Percentiles rank a stretch among this genome's conserved stretches.
Evolutionary conservation across 306 rosid species (phyloP).

Genomic region (Clitoria ternatea): DNA sequence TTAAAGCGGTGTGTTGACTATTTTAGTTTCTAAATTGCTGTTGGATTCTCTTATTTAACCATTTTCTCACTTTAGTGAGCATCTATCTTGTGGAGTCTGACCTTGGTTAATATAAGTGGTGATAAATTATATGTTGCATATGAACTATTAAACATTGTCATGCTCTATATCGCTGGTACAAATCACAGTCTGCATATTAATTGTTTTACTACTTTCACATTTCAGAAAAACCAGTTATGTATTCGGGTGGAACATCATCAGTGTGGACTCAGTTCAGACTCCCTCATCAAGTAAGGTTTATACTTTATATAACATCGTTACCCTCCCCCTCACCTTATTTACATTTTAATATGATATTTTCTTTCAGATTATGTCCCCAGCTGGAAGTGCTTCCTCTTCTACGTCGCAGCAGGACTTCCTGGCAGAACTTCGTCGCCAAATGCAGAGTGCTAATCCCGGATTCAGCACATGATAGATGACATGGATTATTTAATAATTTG

Average conservation of each 20-base stretch:
- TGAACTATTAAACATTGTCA: background rate
- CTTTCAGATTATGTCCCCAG: slow-evolving; percentile 39
- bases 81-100: background rate
- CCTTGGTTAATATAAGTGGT: background rate
- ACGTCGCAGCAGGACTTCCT: slow-evolving; percentile 55
- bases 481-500: slow-evolving; percentile 9
- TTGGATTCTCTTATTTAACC: background rate
- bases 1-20: background rate
- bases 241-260: slow-evolving; percentile 50
- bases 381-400: slow-evolving; percentile 33
- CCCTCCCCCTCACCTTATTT: background rate
- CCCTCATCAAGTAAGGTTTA: slow-evolving; percentile 73
- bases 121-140: background rate
- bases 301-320: background rate
- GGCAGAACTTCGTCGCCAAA: slow-evolving; percentile 56
- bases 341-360: background rate
- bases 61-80: slow-evolving; percentile 11
- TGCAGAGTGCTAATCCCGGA: slow-evolving; percentile 29
- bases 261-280: slow-evolving; percentile 55
- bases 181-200: background rate
- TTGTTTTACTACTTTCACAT: slow-evolving; percentile 1
- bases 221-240: slow-evolving; percentile 69
- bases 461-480: slow-evolving; percentile 35
- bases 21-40: slow-evolving; percentile 9
- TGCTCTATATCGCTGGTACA: background rate